These are phyloP conservation scores for Epichloe sibirici DNA, from an alignment of 2,329 filamentous ascomycete genomes.

Conservation along the genomic window DNA sequence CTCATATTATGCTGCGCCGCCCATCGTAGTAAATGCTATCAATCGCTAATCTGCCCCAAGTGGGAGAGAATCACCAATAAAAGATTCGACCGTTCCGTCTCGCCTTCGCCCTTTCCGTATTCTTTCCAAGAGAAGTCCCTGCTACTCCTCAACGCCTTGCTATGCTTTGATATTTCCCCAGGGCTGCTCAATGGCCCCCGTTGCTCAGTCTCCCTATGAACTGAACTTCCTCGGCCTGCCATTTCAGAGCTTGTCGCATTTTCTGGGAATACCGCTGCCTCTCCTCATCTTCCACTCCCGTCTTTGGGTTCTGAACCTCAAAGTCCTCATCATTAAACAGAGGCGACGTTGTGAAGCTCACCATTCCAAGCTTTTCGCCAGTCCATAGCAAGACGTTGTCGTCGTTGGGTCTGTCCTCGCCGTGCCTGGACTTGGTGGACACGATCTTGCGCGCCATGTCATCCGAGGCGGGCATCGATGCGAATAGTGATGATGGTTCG, in stretches of 20 bases:
- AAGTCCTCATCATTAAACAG: constrained; percentile 40
- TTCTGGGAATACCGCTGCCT: constrained; percentile 51
- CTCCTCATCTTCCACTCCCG: constrained; percentile 34
- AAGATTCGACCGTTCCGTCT: no score
- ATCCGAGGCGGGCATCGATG: constrained; percentile 37
- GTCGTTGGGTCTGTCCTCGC: constrained; percentile 28
- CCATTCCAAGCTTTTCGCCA: constrained; percentile 66
- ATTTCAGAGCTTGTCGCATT: constrained; percentile 64
- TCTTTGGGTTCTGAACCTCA: constrained; percentile 33
- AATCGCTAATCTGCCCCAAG: no score
- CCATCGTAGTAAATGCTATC: not conserved
- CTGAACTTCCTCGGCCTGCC: constrained; percentile 66
- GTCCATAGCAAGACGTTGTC: constrained; percentile 80
- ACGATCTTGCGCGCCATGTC: constrained; percentile 75
- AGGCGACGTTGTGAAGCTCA: constrained; percentile 46
- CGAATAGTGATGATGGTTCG: constrained; percentile 37
- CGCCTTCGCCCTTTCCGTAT: not conserved
- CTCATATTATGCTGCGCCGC: not conserved
- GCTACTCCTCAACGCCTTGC: not conserved
- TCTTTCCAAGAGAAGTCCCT: not conserved
- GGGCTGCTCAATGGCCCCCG: not conserved
- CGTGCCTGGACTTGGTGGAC: constrained; percentile 37
- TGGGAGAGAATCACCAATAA: no score
- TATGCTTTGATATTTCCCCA: not conserved
- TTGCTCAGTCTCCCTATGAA: constrained; percentile 54